phyloP scores from a whole-genome alignment of 139 green algal species.

The Deuterostichococcus epilithicus region DNA sequence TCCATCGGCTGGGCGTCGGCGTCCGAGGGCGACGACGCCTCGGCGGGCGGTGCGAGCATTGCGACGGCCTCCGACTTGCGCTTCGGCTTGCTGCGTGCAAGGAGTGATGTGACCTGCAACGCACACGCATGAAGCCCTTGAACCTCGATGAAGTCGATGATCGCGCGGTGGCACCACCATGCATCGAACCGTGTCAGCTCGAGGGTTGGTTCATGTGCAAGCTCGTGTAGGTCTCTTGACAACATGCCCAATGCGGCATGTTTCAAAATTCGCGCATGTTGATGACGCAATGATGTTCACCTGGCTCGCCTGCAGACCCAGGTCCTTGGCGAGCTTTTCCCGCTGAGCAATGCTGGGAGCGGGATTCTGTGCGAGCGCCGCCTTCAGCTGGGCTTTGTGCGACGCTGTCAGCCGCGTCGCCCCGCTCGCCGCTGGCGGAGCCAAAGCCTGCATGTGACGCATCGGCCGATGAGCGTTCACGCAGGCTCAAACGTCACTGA shows the following conservation, averaged over 20 bases:
- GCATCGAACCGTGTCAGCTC: no score
- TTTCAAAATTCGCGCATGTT: background rate
- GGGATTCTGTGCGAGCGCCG: background rate
- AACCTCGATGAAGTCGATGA: background rate
- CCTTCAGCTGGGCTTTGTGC: background rate
- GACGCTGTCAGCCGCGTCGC: no score
- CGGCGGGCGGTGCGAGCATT: no score
- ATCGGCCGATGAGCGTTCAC: background rate
- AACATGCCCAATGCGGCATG: background rate
- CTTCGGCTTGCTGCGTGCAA: background rate
- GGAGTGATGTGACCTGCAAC: background rate
- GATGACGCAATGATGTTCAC: background rate
- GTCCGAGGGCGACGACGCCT: background rate
- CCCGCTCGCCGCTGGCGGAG: no score
- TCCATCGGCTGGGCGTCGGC: background rate
- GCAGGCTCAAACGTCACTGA: background rate
- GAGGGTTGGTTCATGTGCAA: background rate
- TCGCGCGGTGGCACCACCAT: background rate
- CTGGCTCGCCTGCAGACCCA: background rate
- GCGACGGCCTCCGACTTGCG: background rate
- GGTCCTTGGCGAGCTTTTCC: background rate
- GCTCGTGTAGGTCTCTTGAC: background rate
- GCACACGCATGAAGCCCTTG: no score
- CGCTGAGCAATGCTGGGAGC: background rate
- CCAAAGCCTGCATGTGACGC: background rate